phyloP scores from a whole-genome alignment of 176 grass and related monocot species.

The Triticum timopheevii region DNA sequence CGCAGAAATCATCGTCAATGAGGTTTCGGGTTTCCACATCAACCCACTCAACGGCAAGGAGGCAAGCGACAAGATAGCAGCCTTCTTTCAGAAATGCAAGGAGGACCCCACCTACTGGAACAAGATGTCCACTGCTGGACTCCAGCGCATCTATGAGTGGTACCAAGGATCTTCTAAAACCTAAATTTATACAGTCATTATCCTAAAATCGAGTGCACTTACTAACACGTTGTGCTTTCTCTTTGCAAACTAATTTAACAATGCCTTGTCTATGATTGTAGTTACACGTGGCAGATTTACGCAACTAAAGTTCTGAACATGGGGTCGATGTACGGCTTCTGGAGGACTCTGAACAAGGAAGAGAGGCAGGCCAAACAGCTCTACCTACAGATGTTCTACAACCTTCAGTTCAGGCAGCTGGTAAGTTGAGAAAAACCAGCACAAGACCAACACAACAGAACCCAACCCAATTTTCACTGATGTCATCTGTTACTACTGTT shows the following conservation, averaged over 20 bases:
- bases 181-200: not conserved
- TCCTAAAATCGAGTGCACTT: not conserved
- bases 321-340: conserved; percentile 85
- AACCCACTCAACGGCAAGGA: conserved; percentile 73
- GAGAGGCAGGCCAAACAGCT: conserved; percentile 63
- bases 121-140: conserved; percentile 78
- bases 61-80: conserved; percentile 67
- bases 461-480: not conserved
- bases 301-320: conserved; percentile 82
- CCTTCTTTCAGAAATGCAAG: conserved; percentile 87
- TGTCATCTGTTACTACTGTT: not conserved
- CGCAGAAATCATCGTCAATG: conserved; percentile 87
- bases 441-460: not conserved
- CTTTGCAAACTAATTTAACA: not conserved
- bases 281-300: conserved; percentile 99
- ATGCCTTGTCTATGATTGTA: conserved; percentile 8
- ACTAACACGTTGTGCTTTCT: not conserved
- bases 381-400: conserved; percentile 84
- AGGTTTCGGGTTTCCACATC: conserved; percentile 91
- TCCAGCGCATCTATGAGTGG: conserved; percentile 92
- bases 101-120: conserved; percentile 87
- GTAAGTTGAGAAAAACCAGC: conserved; percentile 27
- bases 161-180: conserved; percentile 21
- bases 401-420: conserved; percentile 78
- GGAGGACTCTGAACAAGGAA: conserved; percentile 79